Percentiles rank a stretch among this genome's conserved stretches.
Conservation (phyloP, 2,329 filamentous ascomycete species). For the Verticillium longisporum region DNA sequence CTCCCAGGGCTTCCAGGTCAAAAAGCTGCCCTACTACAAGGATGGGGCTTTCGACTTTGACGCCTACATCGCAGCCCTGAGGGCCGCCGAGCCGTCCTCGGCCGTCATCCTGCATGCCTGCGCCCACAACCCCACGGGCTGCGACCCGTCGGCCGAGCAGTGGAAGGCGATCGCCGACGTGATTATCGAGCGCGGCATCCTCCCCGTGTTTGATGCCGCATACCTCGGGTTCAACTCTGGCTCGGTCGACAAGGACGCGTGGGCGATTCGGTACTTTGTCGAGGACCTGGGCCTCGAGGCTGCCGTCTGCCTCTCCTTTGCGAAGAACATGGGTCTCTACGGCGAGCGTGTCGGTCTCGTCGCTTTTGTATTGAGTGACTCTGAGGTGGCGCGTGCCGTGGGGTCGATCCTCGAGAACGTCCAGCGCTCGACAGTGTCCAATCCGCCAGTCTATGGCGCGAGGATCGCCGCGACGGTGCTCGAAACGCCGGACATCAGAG, state of each 20-base stretch:
- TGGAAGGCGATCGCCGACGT: conserved; percentile 22
- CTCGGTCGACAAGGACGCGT: conserved; percentile 22
- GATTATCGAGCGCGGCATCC: conserved; percentile 15
- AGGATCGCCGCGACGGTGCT: conserved; percentile 26
- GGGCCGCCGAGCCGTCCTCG: conserved; percentile 15
- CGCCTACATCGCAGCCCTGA: conserved; percentile 18
- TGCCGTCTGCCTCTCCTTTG: conserved; percentile 52
- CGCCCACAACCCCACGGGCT: conserved; percentile 35
- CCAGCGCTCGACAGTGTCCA: conserved; percentile 26
- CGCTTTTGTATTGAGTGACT: conserved; percentile 16
- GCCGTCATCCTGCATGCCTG: conserved; percentile 31
- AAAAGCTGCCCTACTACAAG: conserved; percentile 27
- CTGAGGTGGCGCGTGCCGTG: conserved; percentile 9
- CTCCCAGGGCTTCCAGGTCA: conserved; percentile 23
- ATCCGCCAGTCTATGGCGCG: conserved; percentile 26
- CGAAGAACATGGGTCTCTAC: conserved; percentile 49
- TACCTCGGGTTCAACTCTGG: conserved; percentile 26
- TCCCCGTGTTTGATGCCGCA: conserved; percentile 26
- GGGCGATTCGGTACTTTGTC: conserved; percentile 24
- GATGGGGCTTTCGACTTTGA: conserved; percentile 23
- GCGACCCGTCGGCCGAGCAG: conserved; percentile 26
- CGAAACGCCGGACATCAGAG: conserved; percentile 14
- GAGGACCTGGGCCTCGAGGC: conserved; percentile 36
- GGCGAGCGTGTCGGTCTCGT: conserved; percentile 27
- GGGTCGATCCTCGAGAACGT: conserved; percentile 22